phyloP scores from a whole-genome alignment of 2,329 filamentous ascomycete species.

The Pseudogymnoascus sp. region DNA sequence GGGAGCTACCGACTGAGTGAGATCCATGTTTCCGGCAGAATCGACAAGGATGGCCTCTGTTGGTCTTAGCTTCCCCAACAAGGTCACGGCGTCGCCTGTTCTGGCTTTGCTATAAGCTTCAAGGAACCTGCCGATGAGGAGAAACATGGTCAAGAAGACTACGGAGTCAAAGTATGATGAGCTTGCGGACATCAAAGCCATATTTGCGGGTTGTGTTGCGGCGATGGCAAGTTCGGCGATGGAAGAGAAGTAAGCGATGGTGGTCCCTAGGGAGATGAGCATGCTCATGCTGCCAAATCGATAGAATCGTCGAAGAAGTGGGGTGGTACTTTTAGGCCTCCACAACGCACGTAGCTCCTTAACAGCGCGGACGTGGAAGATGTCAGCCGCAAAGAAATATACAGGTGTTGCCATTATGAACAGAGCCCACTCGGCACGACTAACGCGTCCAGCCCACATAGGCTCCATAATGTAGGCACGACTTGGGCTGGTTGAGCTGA shows the following conservation, averaged over 20 bases:
- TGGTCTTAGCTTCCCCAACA: slow-evolving; percentile 69
- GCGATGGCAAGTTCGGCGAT: slow-evolving; percentile 58
- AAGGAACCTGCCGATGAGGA: slow-evolving; percentile 65
- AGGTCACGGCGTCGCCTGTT: slow-evolving; percentile 77
- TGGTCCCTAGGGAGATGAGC: slow-evolving; percentile 80
- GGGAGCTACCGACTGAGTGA: too few species aligned
- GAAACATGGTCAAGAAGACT: slow-evolving; percentile 82
- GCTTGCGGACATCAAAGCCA: too few species aligned
- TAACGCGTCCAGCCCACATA: too few species aligned
- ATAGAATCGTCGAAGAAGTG: slow-evolving; percentile 69
- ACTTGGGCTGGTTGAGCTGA: too few species aligned
- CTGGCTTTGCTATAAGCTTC: slow-evolving; percentile 90
- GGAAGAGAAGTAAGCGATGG: slow-evolving; percentile 79
- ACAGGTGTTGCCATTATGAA: slow-evolving; percentile 78
- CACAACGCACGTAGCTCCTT: slow-evolving; percentile 75
- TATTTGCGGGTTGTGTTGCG: too few species aligned
- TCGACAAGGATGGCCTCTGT: too few species aligned
- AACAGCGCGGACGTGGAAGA: slow-evolving; percentile 71
- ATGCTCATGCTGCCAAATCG: slow-evolving; percentile 97
- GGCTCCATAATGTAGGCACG: too few species aligned
- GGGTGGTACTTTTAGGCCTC: slow-evolving; percentile 65
- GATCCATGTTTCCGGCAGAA: too few species aligned
- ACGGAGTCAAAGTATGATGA: slow-evolving; percentile 86
- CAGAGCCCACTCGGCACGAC: slow-evolving; percentile 68
- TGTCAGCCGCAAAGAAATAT: slow-evolving; percentile 77